Conservation (phyloP, 768 basidiomycete species). For the Boletus speciosus region DNA sequence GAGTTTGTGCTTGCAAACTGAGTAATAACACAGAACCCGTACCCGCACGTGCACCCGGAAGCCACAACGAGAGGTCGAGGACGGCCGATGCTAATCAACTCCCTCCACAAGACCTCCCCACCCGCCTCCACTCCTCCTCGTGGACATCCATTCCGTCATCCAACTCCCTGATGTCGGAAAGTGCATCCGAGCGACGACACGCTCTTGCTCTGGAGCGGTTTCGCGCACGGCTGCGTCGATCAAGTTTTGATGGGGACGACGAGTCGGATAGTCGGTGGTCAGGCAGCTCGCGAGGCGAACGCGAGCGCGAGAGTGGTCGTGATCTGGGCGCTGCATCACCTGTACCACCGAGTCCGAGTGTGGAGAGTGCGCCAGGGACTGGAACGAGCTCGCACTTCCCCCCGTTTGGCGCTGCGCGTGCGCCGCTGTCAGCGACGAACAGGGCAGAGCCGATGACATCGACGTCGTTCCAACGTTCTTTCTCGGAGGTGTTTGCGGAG, state of each 20-base stretch:
- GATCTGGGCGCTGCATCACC: slow-evolving; percentile 15
- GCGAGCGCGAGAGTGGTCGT: slow-evolving; percentile 7
- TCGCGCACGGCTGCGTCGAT: slow-evolving; percentile 19
- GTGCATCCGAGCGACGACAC: slow-evolving; percentile 40
- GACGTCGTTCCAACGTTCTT: slow-evolving; percentile 16
- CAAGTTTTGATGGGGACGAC: slow-evolving; percentile 25
- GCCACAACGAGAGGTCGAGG: slow-evolving; percentile 16
- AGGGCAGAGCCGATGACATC: slow-evolving; percentile 7
- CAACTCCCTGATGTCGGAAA: slow-evolving; percentile 44
- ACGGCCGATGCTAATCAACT: slow-evolving; percentile 1
- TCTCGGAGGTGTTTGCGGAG: slow-evolving; percentile 24
- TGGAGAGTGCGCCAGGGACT: slow-evolving; percentile 12
- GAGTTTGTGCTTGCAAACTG: neutral
- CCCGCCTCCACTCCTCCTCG: slow-evolving; percentile 24
- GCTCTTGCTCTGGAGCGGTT: slow-evolving; percentile 37
- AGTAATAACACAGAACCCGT: slow-evolving; percentile 16
- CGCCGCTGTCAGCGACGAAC: neutral
- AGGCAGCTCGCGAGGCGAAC: slow-evolving; percentile 15
- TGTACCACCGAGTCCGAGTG: slow-evolving; percentile 7
- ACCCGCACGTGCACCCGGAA: slow-evolving; percentile 11
- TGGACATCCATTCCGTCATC: slow-evolving; percentile 33
- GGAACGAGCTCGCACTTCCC: slow-evolving; percentile 10
- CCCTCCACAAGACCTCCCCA: slow-evolving; percentile 14
- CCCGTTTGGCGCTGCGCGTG: neutral
- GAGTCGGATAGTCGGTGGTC: slow-evolving; percentile 25